phyloP scores from a whole-genome alignment of 768 basidiomycete genomes.

The Psilocybe cubensis region DNA sequence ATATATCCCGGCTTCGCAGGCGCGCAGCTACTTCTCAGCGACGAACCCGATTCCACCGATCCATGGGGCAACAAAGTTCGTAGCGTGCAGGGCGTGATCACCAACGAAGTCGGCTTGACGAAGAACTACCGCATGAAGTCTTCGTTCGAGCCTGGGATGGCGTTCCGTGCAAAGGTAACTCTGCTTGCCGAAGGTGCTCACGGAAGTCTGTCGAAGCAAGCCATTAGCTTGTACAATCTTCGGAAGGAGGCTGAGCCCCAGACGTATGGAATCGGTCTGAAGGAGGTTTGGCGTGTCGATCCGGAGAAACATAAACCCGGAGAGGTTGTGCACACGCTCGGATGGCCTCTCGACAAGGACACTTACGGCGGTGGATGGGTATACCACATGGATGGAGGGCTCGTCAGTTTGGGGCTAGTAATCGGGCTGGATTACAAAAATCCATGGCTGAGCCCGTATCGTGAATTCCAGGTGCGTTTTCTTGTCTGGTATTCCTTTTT shows the following conservation, averaged over 20 bases:
- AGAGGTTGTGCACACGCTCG: conserved; percentile 90
- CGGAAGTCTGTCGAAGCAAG: conserved; percentile 84
- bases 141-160: conserved; percentile 94
- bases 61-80: conserved; percentile 45
- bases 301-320: conserved; percentile 67
- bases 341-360: conserved; percentile 84
- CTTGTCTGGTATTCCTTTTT: not conserved
- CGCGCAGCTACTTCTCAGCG: conserved; percentile 76
- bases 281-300: conserved; percentile 95
- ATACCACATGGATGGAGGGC: conserved; percentile 93
- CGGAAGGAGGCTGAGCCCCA: conserved; percentile 77
- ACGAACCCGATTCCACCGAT: conserved; percentile 47
- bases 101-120: conserved; percentile 94
- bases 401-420: conserved; percentile 90
- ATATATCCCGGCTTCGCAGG: conserved; percentile 97
- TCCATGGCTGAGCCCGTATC: conserved; percentile 90
- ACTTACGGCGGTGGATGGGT: conserved; percentile 95
- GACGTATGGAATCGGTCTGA: conserved; percentile 94
- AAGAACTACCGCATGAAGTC: conserved; percentile 77
- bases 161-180: conserved; percentile 90
- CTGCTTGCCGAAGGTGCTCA: conserved; percentile 96
- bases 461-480: conserved; percentile 81
- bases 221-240: conserved; percentile 74
- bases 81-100: conserved; percentile 78
- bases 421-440: conserved; percentile 95